phyloP scores from a whole-genome alignment of 2,329 filamentous ascomycete species.

The Diplodia mutila region DNA sequence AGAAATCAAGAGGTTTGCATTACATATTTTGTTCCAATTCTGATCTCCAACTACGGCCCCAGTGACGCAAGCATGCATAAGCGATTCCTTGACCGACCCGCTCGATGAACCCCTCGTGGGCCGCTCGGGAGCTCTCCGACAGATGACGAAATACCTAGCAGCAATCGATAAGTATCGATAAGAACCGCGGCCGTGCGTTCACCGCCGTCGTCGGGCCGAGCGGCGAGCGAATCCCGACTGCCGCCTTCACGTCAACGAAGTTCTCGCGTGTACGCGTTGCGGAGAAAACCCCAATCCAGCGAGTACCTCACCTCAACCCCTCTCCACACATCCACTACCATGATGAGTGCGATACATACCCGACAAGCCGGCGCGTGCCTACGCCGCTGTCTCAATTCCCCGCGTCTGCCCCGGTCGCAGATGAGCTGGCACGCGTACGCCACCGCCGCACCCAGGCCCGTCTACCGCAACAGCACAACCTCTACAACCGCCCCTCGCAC shows the following conservation, averaged over 20 bases:
- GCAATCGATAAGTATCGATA: background rate
- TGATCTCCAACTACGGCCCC: background rate
- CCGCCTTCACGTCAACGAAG: background rate
- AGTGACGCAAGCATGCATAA: background rate
- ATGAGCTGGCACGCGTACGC: conserved; percentile 13
- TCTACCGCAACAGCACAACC: background rate
- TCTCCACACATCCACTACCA: background rate
- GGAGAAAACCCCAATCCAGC: background rate
- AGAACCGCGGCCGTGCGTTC: no score
- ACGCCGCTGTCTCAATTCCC: conserved; percentile 11
- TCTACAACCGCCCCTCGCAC: conserved; percentile 19
- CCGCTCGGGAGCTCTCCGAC: background rate
- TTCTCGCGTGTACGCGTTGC: conserved; percentile 7
- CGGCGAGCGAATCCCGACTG: conserved; percentile 11
- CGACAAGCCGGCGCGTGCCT: conserved; percentile 3
- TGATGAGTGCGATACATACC: conserved; percentile 9
- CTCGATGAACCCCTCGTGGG: background rate
- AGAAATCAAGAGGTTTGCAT: no score
- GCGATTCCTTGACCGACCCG: no score
- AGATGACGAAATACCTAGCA: background rate
- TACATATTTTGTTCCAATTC: background rate
- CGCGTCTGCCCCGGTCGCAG: background rate
- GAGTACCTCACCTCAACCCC: background rate
- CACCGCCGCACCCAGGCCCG: background rate
- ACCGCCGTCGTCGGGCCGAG: background rate